Evolutionary conservation across 2,329 filamentous ascomycete genomes (phyloP).

Genomic region (Arthroderma uncinatum): DNA sequence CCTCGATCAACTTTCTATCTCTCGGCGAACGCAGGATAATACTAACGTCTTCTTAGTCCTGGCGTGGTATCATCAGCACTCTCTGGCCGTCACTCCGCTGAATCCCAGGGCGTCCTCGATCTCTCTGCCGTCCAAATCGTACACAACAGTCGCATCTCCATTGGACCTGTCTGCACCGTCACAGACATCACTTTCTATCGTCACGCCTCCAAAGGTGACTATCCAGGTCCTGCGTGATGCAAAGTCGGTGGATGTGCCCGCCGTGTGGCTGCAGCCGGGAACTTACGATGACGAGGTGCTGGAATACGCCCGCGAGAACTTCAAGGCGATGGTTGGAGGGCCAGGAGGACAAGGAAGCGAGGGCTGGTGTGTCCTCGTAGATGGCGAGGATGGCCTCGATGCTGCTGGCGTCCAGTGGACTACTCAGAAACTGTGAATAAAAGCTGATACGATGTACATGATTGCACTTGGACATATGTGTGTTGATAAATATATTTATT

Average conservation of each 20-base stretch:
- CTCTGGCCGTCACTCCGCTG: slow-evolving; percentile 67
- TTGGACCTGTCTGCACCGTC: slow-evolving; percentile 53
- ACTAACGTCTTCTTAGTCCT: slow-evolving; percentile 51
- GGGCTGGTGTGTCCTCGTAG: slow-evolving; percentile 80
- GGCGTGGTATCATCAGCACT: slow-evolving; percentile 71
- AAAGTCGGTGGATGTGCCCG: slow-evolving; percentile 56
- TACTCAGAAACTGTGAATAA: slow-evolving; percentile 30
- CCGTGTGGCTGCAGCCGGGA: slow-evolving; percentile 85
- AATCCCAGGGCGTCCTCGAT: slow-evolving; percentile 63
- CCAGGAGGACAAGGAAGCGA: slow-evolving; percentile 55
- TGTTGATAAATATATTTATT: not conserved
- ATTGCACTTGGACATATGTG: not conserved
- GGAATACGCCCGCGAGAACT: slow-evolving; percentile 56
- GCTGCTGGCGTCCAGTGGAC: slow-evolving; percentile 47
- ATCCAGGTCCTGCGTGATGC: slow-evolving; percentile 65
- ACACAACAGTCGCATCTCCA: slow-evolving; percentile 56
- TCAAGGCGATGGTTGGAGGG: slow-evolving; percentile 57
- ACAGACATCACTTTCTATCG: slow-evolving; percentile 68
- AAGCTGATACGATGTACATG: not conserved
- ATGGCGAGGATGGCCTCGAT: slow-evolving; percentile 53
- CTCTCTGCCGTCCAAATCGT: slow-evolving; percentile 46
- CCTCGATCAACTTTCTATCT: not conserved
- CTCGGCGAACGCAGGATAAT: too few species aligned
- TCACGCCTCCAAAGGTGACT: slow-evolving; percentile 75
- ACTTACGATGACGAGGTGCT: slow-evolving; percentile 70